Evolutionary conservation across 2,329 filamentous ascomycete species (phyloP).

Genomic region (Colletotrichum limetticola): DNA sequence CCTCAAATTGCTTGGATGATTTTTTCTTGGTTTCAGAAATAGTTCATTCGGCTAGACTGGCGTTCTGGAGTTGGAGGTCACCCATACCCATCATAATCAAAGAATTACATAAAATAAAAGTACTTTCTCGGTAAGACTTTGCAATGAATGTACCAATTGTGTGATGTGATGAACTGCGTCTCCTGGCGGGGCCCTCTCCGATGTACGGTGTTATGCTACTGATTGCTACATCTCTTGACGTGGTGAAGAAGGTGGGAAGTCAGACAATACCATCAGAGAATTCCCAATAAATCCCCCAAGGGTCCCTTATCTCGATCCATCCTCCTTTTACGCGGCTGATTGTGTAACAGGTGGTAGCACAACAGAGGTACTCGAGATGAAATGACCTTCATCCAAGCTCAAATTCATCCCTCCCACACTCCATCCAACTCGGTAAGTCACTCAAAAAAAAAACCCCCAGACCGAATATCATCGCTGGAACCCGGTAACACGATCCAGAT

Average conservation of each 20-base stretch:
- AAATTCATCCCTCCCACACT: no score
- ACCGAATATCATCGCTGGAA: slow-evolving; percentile 26
- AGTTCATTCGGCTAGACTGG: neutral
- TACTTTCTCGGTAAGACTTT: neutral
- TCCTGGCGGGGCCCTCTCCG: neutral
- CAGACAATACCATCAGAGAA: no score
- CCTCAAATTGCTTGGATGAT: slow-evolving; percentile 68
- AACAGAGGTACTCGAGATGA: no score
- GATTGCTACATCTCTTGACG: no score
- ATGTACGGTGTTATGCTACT: neutral
- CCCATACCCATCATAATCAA: slow-evolving; percentile 12
- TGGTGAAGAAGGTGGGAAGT: no score
- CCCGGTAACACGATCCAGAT: slow-evolving; percentile 68
- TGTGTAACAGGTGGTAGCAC: no score
- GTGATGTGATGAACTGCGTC: neutral
- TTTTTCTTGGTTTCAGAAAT: neutral
- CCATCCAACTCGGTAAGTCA: no score
- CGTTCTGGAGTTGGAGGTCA: slow-evolving; percentile 11
- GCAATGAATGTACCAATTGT: neutral
- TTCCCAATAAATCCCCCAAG: no score
- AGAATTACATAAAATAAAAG: neutral
- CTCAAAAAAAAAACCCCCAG: no score
- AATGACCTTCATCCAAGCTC: no score
- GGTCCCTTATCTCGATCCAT: no score
- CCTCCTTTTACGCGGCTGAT: no score